These are phyloP conservation scores for Saccharomycopsis crataegensis DNA, from an alignment of 1,139 yeast species.

Conservation along the genomic window DNA sequence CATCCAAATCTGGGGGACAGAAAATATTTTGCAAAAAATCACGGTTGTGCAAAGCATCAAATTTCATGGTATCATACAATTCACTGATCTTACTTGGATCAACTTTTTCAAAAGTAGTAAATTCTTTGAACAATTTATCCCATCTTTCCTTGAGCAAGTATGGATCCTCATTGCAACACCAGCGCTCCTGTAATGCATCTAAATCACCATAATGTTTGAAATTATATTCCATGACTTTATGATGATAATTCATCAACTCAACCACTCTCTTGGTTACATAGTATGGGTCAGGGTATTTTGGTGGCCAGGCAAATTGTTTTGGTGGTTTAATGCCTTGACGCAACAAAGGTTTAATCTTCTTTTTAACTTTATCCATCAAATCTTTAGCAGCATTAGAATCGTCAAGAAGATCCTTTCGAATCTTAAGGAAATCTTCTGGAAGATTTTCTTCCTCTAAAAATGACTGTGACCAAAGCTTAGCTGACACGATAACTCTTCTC, in stretches of 20 bases:
- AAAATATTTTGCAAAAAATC: slow-evolving; percentile 80
- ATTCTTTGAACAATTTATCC: slow-evolving; percentile 94
- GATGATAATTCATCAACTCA: slow-evolving; percentile 90
- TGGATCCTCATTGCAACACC: slow-evolving; percentile 99
- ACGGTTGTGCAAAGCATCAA: slow-evolving; percentile 93
- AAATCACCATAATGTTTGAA: slow-evolving; percentile 49
- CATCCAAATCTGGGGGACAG: slow-evolving; percentile 42
- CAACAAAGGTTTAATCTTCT: slow-evolving; percentile 86
- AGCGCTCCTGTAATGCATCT: slow-evolving; percentile 58
- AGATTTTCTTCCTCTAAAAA: slow-evolving; percentile 66
- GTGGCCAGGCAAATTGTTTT: slow-evolving; percentile 99
- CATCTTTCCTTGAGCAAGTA: slow-evolving; percentile 86
- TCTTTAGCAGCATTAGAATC: slow-evolving; percentile 98
- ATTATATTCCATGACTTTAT: slow-evolving; percentile 75
- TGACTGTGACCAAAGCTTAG: slow-evolving; percentile 80
- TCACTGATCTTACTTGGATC: slow-evolving; percentile 97
- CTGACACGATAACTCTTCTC: slow-evolving; percentile 88
- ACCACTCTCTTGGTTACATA: slow-evolving; percentile 89
- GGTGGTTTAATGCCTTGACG: slow-evolving; percentile 98
- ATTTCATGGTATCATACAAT: slow-evolving; percentile 96
- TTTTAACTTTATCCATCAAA: slow-evolving; percentile 94
- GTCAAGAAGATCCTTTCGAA: slow-evolving; percentile 86
- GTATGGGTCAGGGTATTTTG: slow-evolving; percentile 96
- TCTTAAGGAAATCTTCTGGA: slow-evolving; percentile 72
- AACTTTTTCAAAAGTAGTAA: slow-evolving; percentile 87